Conservation (phyloP, 768 basidiomycete species). For the Collybiopsis confluens region DNA sequence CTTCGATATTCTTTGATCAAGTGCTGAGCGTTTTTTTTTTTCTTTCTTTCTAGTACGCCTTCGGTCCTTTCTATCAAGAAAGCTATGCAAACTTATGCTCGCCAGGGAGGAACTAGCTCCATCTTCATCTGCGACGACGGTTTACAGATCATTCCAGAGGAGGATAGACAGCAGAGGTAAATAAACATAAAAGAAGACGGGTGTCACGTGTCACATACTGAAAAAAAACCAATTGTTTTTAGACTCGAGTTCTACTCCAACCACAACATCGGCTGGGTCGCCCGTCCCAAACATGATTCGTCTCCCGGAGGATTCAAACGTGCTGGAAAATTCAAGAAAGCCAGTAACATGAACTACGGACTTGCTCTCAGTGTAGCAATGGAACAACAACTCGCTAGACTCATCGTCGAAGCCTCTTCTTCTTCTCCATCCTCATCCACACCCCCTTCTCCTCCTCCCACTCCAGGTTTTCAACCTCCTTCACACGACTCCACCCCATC, state of each 20-base stretch:
- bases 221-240: too few species aligned
- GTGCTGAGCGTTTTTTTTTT: background rate
- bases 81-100: slow-evolving; percentile 83
- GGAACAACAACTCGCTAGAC: slow-evolving; percentile 44
- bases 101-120: slow-evolving; percentile 75
- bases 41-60: slow-evolving; percentile 44
- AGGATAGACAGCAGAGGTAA: slow-evolving; percentile 27
- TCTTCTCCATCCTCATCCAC: background rate
- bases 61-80: slow-evolving; percentile 78
- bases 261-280: slow-evolving; percentile 48
- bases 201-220: too few species aligned
- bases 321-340: slow-evolving; percentile 89
- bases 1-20: background rate
- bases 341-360: slow-evolving; percentile 80
- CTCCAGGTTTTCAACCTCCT: too few species aligned
- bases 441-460: background rate
- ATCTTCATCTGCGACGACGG: slow-evolving; percentile 87
- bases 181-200: too few species aligned
- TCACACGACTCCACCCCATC: too few species aligned
- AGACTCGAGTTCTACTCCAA: slow-evolving; percentile 53
- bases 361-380: slow-evolving; percentile 58
- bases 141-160: too few species aligned
- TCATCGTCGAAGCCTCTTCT: slow-evolving; percentile 20
- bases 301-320: slow-evolving; percentile 86
- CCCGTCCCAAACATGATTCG: slow-evolving; percentile 68